phyloP scores from a whole-genome alignment of 345 rosid genomes.

The Microthlaspi erraticum region DNA sequence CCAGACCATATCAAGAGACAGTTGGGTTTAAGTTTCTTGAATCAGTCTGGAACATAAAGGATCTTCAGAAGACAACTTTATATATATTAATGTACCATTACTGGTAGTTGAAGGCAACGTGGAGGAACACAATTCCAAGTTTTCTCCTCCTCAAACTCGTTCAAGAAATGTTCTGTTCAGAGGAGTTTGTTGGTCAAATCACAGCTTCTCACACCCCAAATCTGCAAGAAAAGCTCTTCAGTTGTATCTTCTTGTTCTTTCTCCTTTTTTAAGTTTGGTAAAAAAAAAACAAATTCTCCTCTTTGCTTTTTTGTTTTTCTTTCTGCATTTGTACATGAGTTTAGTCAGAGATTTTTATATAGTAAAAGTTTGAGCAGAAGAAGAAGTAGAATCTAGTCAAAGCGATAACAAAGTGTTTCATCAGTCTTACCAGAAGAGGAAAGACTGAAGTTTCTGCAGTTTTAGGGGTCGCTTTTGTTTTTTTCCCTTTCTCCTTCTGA shows the following conservation, averaged over 20 bases:
- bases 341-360: conserved; percentile 42
- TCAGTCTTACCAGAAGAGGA: conserved; percentile 38
- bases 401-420: background rate
- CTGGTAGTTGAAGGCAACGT: conserved; percentile 28
- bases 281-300: conserved; percentile 4
- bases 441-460: conserved; percentile 25
- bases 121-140: conserved; percentile 27
- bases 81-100: conserved; percentile 44
- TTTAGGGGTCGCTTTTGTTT: background rate
- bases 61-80: conserved; percentile 4
- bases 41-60: conserved; percentile 67
- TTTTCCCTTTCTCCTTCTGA: background rate
- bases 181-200: conserved; percentile 30
- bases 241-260: conserved; percentile 34
- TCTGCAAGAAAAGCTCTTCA: conserved; percentile 27
- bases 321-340: conserved; percentile 45
- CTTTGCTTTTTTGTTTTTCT: conserved; percentile 22
- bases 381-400: conserved; percentile 26
- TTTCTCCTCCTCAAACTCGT: conserved; percentile 24
- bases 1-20: conserved; percentile 86
- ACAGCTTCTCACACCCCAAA: conserved; percentile 26
- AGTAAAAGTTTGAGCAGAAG: conserved; percentile 42
- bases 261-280: conserved; percentile 27
- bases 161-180: conserved; percentile 20
- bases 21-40: conserved; percentile 74